Percentiles rank a stretch among this genome's conserved stretches.
These are phyloP conservation scores for Lecanicillium sp. DNA, from an alignment of 2,329 filamentous ascomycete species.

Conservation along the genomic window DNA sequence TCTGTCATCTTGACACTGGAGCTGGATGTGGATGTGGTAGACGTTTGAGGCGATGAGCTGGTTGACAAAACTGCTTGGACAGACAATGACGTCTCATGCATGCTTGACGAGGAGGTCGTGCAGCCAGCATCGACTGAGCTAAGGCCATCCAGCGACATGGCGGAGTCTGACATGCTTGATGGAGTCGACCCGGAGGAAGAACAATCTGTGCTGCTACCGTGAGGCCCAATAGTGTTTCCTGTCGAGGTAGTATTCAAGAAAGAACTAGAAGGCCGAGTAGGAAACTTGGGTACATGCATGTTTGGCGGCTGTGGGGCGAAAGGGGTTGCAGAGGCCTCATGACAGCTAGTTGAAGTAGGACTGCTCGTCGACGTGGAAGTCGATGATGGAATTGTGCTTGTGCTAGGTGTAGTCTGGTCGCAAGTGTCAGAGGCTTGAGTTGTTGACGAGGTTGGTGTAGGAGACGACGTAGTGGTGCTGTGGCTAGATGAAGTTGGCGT, in stretches of 20 bases:
- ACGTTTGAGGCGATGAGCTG: neutral
- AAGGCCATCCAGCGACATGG: too few relatives aligned
- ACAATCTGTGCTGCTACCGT: neutral
- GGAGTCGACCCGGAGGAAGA: neutral
- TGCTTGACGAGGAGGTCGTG: neutral
- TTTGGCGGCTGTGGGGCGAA: neutral
- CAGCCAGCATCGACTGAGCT: neutral
- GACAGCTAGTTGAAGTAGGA: too few relatives aligned
- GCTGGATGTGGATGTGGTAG: neutral
- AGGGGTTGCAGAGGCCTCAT: too few relatives aligned
- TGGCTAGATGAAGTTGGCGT: too few relatives aligned
- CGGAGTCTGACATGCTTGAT: neutral
- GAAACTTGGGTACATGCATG: constrained; percentile 4
- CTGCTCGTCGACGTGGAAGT: too few relatives aligned
- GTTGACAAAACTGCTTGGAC: neutral
- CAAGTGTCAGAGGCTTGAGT: too few relatives aligned
- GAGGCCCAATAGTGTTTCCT: neutral
- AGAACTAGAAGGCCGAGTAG: neutral
- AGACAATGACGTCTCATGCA: too few relatives aligned
- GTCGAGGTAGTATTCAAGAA: neutral
- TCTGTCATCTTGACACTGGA: neutral
- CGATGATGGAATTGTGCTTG: too few relatives aligned
- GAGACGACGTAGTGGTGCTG: too few relatives aligned
- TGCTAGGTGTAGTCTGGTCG: too few relatives aligned
- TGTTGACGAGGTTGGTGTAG: too few relatives aligned